Conservation (phyloP, 2,329 filamentous ascomycete species). For the Fusarium chuoi region DNA sequence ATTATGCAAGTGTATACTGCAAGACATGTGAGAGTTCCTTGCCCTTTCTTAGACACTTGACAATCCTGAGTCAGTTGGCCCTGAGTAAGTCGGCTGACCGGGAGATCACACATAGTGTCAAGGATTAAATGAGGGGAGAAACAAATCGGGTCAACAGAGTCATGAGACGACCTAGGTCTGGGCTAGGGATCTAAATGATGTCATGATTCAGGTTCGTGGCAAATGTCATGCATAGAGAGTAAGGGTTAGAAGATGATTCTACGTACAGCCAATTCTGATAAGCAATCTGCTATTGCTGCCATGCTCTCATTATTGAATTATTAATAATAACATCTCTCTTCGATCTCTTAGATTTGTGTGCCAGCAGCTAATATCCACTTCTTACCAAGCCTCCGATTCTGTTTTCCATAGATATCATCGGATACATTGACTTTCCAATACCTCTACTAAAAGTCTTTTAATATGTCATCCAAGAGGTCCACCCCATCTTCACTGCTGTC, state of each 20-base stretch:
- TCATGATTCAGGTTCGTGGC: rapidly evolving
- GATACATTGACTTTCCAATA: not conserved
- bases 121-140: no score
- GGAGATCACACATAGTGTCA: no score
- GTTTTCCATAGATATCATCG: not conserved
- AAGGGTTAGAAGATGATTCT: no score
- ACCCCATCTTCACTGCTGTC: not conserved
- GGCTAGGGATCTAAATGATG: not conserved
- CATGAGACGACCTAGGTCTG: rapidly evolving
- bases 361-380: no score
- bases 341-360: rapidly evolving
- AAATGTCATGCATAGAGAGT: not conserved
- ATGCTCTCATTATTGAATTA: not conserved
- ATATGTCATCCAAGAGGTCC: not conserved
- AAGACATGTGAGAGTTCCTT: not conserved
- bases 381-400: not conserved
- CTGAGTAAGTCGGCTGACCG: not conserved
- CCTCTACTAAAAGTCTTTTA: not conserved
- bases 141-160: rapidly evolving
- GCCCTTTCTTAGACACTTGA: no score
- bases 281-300: no score
- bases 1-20: not conserved
- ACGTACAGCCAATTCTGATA: no score
- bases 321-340: rapidly evolving
- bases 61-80: not conserved